Evolutionary conservation across 2,329 filamentous ascomycete genomes (phyloP), one percentile per base, ranked within the genome.

Genomic region (Aspergillus quadricinctus): DNA sequence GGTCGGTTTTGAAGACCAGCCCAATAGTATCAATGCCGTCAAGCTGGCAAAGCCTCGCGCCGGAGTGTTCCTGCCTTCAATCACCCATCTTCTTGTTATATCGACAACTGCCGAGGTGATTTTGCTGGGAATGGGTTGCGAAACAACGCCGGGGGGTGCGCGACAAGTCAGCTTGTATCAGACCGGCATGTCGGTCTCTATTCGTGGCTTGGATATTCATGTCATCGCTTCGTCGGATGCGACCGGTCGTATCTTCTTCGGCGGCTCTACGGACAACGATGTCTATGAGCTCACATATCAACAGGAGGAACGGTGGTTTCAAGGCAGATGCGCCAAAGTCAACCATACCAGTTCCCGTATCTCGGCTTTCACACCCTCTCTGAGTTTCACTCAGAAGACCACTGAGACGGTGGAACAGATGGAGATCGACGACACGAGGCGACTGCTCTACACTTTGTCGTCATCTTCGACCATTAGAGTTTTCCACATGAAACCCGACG

Each of bases 241-340:
- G 21, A 88, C 85, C 23, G 95, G 95, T 8, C 89, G 94, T 59
- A 94, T 99, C 62, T 99, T 99, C 79, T 96, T 97, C 68, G 87
- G 89, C 45, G 90, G 92, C 40, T 83, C 82, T 51, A 83, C 81
- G 51, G 90, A 93, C 62, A 91, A 91, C 61, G 92, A 97, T 66
- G 85, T 99, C 49, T 90, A 94, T 72, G 94, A 99, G 75, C 83
- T 99, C 53, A 92, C 89, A 64, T 99, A 99, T 71, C 93, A 97
- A 74, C 92, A 96, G 68, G 92, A 97, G 72, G 94, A 99, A 75
- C 88, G 89, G 65, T 99, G 94, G 94, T 99, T 99, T 70, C 88
- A 89, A 53, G 92, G 87, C 72, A 85, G 89, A 62, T 95, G 90
- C 70, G 87, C 88, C 58, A 96, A 92, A 75, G 86, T 93, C 61